phyloP scores from a whole-genome alignment of 805 yeast genomes.

The Ascoidea asiatica region DNA sequence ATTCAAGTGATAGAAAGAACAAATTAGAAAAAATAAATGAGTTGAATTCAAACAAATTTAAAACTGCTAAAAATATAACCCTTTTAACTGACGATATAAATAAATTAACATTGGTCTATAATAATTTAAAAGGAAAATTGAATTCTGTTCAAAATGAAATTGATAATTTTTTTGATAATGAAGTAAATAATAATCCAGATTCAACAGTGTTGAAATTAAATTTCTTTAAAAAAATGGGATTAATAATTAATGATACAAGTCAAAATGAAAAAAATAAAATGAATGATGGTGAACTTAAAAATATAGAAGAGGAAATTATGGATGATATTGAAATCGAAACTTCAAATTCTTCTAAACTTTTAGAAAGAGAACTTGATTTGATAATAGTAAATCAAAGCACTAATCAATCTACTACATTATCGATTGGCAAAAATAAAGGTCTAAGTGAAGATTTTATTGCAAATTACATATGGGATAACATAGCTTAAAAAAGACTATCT shows the following conservation, averaged over 20 bases:
- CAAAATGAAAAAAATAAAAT: slow-evolving; percentile 21
- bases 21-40: slow-evolving; percentile 18
- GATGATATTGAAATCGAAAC: slow-evolving; percentile 17
- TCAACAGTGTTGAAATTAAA: slow-evolving; percentile 39
- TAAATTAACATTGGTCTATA: slow-evolving; percentile 23
- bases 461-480: slow-evolving; percentile 67
- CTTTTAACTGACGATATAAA: slow-evolving; percentile 32
- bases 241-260: slow-evolving; percentile 25
- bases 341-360: background rate
- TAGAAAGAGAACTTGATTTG: slow-evolving; percentile 5
- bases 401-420: slow-evolving; percentile 7
- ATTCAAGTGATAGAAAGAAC: slow-evolving; percentile 18
- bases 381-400: slow-evolving; percentile 8
- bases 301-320: slow-evolving; percentile 31
- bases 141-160: slow-evolving; percentile 18
- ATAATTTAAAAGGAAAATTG: slow-evolving; percentile 23
- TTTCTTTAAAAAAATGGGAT: slow-evolving; percentile 47
- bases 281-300: slow-evolving; percentile 36
- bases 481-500: too few relatives aligned
- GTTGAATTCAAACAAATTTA: slow-evolving; percentile 31
- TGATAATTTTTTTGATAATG: slow-evolving; percentile 18
- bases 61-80: slow-evolving; percentile 37
- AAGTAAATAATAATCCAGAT: slow-evolving; percentile 25
- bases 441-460: slow-evolving; percentile 58
- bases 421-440: slow-evolving; percentile 17